Base-by-base conservation (phyloP, 2,329 filamentous ascomycete genomes). In the Decorospora gaudefroyi region DNA sequence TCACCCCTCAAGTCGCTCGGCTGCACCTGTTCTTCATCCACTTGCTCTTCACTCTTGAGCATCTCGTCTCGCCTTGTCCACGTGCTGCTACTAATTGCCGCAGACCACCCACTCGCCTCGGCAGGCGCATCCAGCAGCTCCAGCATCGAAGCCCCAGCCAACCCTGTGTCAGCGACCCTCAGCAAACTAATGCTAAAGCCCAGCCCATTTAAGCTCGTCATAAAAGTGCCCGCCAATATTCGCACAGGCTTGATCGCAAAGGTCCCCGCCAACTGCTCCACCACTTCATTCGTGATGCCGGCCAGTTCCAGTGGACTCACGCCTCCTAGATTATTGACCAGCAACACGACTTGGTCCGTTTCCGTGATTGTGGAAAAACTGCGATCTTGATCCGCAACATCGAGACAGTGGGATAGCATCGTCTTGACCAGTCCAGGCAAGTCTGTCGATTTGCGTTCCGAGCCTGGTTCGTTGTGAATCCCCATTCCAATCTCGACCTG, bases 281-380 rank as follows among this genome's bases (percentile, higher is more conserved):
- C 74, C 5, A 86, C 79, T 65, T 87, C 84, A n/a, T 80, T 76
- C 2, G 84, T 83, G 59, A 90, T 86, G 13, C 83, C 87, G 34
- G 84, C 84, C 58, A 90, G 69, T 67, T 90, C 87, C 21, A 91
- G 76, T 17, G 81, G 79, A 60, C 84, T 87, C 22, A 90, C 82
- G 11, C 86, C 85, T 30, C 85, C 87, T 1, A 90, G 77, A 65
- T 90, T 90, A 70, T 90, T 90, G 52, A 90, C 74, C 49, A 90
- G 68, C 32, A 90, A 70, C 6, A 89, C 84, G 0, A 85, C 79
- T 40, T 85, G 73, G 43, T 86, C 84, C 5, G 71, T 70, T n/a
- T 76, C 73, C 33, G 78, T 79, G 49, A 89, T 76, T 3, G 79
- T 72, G 21, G 88, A 65, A 65, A 89, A 91, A 1, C 79, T 85